Base-by-base conservation (phyloP, 1,284 basidiomycete species). In the Leccinum pachyderme region DNA sequence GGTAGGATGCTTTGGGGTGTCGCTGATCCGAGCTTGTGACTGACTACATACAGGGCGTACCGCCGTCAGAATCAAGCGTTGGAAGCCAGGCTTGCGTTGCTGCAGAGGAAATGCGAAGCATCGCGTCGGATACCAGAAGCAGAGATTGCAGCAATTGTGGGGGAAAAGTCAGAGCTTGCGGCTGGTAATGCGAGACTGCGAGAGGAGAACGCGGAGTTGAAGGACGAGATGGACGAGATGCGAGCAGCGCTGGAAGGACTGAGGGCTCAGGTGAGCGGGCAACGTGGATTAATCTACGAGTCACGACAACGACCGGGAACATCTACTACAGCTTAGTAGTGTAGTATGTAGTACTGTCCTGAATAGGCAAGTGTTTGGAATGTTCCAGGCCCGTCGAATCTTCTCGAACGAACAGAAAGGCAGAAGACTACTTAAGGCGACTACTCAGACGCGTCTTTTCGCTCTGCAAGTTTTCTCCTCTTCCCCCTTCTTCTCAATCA, bases 161-260 rank as follows among this genome's bases (percentile, higher is more conserved):
- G 69, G 2, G 81, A 82, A 56, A 80, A 81, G 58, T 71, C 73
- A 3, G 70, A 72, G 24, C 65, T 88, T 43, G 73, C 69, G 33
- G 69, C 74, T 29, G 69, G 74, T 13, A 85, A 85, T 58, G 70
- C 72, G 39, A 76, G 72, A 54, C 63, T 91, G 49, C 73, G 75
- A 29, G 80, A 81, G 27, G 80, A 87, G 59, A 88, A 88, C 55
- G 70, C 70, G 6, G 77, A 81, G 18, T 63, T 87, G 57, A 77
- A 77, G 53, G 84, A 86, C 27, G 82, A 87, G 62, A 70, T 87
- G 45, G 86, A 90, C 59, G 89, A 92, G 63, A 70, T 89, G 72
- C 80, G 78, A 53, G 84, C 81, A 27, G 87, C 85, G 77, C 72
- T 89, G n/a, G 86, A 89, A 63, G 64, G 82, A 27, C 65, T 89